Evolutionary conservation across 176 grass and related monocot species (phyloP).

Genomic region (Oryza glaberrima): DNA sequence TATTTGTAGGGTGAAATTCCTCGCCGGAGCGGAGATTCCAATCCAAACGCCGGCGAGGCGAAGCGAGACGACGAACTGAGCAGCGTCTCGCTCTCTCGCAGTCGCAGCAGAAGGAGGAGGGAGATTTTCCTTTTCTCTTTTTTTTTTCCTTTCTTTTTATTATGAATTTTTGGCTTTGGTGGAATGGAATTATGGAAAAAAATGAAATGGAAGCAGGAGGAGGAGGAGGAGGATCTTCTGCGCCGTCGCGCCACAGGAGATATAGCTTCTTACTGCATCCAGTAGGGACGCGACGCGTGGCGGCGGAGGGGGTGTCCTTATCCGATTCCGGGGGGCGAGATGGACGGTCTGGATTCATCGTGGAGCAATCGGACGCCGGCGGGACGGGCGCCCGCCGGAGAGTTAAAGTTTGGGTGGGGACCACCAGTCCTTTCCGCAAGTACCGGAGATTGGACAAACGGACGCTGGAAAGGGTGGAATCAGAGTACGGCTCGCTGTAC

Average conservation of each 20-base stretch:
- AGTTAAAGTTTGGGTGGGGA: not conserved
- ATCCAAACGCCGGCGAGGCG: conserved; percentile 3
- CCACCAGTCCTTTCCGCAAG: not conserved
- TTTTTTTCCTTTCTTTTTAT: too few species aligned
- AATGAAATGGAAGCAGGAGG: too few species aligned
- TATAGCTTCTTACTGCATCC: not conserved
- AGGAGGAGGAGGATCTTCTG: not conserved
- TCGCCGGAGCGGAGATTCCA: not conserved
- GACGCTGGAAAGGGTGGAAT: not conserved
- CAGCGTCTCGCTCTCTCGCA: not conserved
- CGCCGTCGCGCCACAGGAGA: not conserved
- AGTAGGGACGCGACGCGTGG: not conserved
- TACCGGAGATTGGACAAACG: not conserved
- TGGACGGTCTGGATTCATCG: not conserved
- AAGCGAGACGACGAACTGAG: not conserved
- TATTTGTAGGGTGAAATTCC: conserved; percentile 27
- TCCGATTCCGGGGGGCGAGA: not conserved
- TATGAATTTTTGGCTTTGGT: too few species aligned
- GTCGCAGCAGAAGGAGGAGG: not conserved
- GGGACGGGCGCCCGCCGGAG: too few species aligned
- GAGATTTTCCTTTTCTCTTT: not conserved
- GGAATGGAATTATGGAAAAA: too few species aligned
- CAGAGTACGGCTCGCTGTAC: not conserved
- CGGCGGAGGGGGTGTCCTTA: not conserved
- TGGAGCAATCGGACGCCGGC: not conserved